Evolutionary conservation across 192 early-diverging fungal genomes (phyloP).

Genomic region (Mycoemilia scoparia): DNA sequence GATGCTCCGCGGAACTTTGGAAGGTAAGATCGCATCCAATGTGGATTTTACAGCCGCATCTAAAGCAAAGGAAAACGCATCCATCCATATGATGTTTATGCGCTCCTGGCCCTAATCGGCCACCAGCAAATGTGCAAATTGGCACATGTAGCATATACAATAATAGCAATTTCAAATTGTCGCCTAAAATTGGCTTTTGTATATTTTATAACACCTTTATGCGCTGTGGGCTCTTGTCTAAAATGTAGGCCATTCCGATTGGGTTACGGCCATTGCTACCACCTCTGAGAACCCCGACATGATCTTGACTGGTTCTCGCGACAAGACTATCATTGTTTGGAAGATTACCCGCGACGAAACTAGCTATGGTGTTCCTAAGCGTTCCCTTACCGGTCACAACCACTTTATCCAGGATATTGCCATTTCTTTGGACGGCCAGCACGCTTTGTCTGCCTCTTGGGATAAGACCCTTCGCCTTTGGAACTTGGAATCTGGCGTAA

Average conservation of each 20-base stretch:
- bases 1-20: too few relatives aligned
- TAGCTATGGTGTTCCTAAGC: conserved; percentile 79
- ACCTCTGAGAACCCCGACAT: conserved; percentile 89
- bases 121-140: too few relatives aligned
- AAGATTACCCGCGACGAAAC: conserved; percentile 81
- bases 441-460: conserved; percentile 96
- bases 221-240: too few relatives aligned
- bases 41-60: too few relatives aligned
- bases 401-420: conserved; percentile 98
- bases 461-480: conserved; percentile 99
- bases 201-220: too few relatives aligned
- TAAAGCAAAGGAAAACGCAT: too few relatives aligned
- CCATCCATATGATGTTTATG: too few relatives aligned
- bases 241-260: conserved; percentile 59
- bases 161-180: too few relatives aligned
- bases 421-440: conserved; percentile 97
- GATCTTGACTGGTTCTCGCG: conserved; percentile 92
- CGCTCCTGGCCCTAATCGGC: too few relatives aligned
- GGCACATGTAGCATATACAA: too few relatives aligned
- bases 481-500: conserved; percentile 89
- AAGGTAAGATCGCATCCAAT: too few relatives aligned
- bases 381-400: conserved; percentile 93
- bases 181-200: too few relatives aligned
- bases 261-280: conserved; percentile 97
- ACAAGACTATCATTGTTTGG: conserved; percentile 99